Evolutionary conservation across 2,329 filamentous ascomycete species (phyloP).

Genomic region (Nemania sp.): DNA sequence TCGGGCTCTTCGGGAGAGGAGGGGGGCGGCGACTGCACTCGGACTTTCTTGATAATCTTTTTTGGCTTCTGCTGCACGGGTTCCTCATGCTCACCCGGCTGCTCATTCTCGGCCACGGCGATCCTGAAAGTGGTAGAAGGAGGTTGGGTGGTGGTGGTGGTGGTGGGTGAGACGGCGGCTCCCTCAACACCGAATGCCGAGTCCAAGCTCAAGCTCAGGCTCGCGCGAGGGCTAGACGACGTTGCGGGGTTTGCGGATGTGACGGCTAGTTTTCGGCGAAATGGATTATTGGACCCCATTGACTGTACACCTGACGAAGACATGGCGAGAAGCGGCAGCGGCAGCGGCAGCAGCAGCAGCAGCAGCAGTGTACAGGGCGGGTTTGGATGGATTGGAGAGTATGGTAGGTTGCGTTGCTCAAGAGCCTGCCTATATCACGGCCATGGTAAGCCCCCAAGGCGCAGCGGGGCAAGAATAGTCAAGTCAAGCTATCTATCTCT

Average conservation of each 20-base stretch:
- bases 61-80: conserved; percentile 38
- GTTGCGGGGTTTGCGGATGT: conserved; percentile 24
- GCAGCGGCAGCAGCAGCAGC: no score
- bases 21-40: conserved; percentile 67
- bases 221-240: conserved; percentile 26
- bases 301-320: conserved; percentile 42
- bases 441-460: conserved; percentile 21
- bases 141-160: conserved; percentile 26
- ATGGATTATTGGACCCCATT: conserved; percentile 56
- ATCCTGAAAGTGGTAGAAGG: conserved; percentile 41
- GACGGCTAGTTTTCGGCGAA: conserved; percentile 50
- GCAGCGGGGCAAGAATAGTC: conserved; percentile 12
- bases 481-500: not conserved
- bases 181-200: conserved; percentile 26
- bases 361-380: not conserved
- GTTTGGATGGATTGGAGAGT: conserved; percentile 3
- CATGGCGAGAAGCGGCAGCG: conserved; percentile 42
- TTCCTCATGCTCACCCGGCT: conserved; percentile 37
- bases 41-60: conserved; percentile 69
- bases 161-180: conserved; percentile 13
- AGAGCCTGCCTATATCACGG: conserved; percentile 6
- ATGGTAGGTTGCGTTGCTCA: not conserved
- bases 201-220: not conserved
- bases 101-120: conserved; percentile 41
- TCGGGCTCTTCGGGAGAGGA: conserved; percentile 59